Evolutionary conservation across 441 rosid genomes (phyloP).

Genomic region (Hura crepitans): DNA sequence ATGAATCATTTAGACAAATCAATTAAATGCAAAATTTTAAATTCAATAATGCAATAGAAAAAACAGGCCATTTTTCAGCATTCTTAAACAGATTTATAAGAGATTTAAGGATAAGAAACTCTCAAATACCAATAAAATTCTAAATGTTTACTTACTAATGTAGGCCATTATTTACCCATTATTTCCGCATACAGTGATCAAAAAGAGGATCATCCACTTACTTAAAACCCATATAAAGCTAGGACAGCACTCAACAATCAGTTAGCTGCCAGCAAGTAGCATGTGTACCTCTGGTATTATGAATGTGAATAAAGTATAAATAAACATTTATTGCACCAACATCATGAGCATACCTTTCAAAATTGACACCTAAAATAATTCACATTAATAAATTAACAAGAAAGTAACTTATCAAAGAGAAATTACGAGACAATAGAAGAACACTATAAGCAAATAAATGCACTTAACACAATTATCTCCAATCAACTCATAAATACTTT

Average conservation of each 20-base stretch:
- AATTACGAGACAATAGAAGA: neutral
- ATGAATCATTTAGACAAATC: conserved; percentile 13
- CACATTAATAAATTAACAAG: neutral
- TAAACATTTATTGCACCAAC: neutral
- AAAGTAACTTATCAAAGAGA: neutral
- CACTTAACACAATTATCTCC: neutral
- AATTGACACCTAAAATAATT: neutral
- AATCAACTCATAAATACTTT: neutral
- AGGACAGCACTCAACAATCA: neutral
- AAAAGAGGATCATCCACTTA: neutral
- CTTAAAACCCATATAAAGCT: neutral
- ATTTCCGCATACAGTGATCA: neutral
- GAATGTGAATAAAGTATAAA: neutral
- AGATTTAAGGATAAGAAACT: neutral
- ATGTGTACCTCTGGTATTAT: neutral
- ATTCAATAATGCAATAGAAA: neutral
- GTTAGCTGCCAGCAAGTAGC: neutral
- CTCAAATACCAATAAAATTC: neutral
- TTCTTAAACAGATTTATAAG: neutral
- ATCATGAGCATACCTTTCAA: neutral
- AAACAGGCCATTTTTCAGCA: neutral
- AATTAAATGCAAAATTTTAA: neutral
- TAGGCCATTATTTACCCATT: neutral
- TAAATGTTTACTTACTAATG: neutral
- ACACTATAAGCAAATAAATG: conserved; percentile 4